Evolutionary conservation across 2,329 filamentous ascomycete genomes (phyloP), one percentile per base, ranked within the genome.

Genomic region (Beauveria bassiana): DNA sequence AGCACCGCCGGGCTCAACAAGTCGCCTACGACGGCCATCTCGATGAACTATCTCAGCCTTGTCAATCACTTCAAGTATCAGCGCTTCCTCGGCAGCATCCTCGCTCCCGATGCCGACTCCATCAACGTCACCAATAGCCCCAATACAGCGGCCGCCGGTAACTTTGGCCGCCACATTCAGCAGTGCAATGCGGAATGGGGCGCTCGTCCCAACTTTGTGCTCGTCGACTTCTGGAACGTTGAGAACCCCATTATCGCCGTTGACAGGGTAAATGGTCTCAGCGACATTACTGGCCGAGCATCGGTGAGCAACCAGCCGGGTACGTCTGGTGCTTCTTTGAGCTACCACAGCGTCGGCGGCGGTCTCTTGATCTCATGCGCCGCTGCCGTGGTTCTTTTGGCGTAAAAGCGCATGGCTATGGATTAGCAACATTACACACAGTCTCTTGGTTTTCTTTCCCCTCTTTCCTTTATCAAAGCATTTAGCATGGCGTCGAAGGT

Each of bases 11-110:
- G 24, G 12, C 72, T 73, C 6, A 74, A 86, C 40, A 71, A 73
- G 24, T 70, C 77, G 3, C 80, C 80, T 54, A 68, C 80, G 18
- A 68, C 77, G 1, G 89, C 87, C 1, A 69, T 89, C 28, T 69
- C 77, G 0, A 78, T 79, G 1, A 82, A 83, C 66, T 81, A 85
- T 67, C 80, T 95, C 71, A 85, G 89, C 28, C 77, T 95, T 10
- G 81, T 90, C 77, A 95, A 95, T 78, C 90, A 95, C 76, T 93
- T 95, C 77, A 81, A 88, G 59, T 86, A 93, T 76, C 75, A 79
- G 62, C 74, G 70, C 5, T 70, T 85, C 24, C 71, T 77, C n/a
- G 72, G 80, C 4, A 78, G 78, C 63, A 82, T 90, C 67, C 74
- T 83, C 65, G 76, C 85, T 46, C 88, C 88, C 2, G 82, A 88